These are phyloP conservation scores for Guadua angustifolia DNA, from an alignment of 176 grass and related monocot genomes.

Conservation along the genomic window DNA sequence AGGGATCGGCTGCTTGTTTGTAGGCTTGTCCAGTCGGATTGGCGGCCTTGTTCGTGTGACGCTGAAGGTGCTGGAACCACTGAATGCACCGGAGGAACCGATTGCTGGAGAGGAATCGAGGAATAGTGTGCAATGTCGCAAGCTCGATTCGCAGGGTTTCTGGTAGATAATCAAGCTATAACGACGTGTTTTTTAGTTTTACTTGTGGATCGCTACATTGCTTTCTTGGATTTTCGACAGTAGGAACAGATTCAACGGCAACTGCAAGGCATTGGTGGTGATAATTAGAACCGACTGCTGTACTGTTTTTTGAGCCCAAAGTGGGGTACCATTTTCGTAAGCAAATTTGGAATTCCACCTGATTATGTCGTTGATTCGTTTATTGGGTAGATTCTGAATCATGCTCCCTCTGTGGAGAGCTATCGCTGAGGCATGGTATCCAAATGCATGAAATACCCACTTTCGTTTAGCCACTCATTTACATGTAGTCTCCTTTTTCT, in stretches of 20 bases:
- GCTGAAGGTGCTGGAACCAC: neutral
- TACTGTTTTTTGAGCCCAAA: neutral
- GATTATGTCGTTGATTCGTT: neutral
- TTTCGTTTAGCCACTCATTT: neutral
- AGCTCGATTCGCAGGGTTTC: neutral
- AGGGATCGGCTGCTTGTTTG: too few species aligned
- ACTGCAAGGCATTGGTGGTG: neutral
- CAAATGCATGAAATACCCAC: neutral
- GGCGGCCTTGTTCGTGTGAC: neutral
- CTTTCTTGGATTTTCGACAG: neutral
- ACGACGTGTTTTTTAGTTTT: neutral
- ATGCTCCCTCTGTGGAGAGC: neutral
- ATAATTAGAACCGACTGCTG: neutral
- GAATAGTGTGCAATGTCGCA: neutral
- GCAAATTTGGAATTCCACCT: neutral
- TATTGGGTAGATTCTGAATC: neutral
- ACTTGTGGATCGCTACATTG: neutral
- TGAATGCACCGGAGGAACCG: neutral
- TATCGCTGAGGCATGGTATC: neutral
- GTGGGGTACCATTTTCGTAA: neutral
- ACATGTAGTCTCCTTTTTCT: slow-evolving; percentile 8
- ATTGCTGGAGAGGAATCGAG: neutral
- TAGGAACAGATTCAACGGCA: neutral
- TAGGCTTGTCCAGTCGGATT: too few species aligned
- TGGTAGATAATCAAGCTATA: neutral